A percentile compares a stretch with the other conserved stretches of the same genome.
Conservation (phyloP, 805 yeast species). For the Teunomyces tritomae region DNA sequence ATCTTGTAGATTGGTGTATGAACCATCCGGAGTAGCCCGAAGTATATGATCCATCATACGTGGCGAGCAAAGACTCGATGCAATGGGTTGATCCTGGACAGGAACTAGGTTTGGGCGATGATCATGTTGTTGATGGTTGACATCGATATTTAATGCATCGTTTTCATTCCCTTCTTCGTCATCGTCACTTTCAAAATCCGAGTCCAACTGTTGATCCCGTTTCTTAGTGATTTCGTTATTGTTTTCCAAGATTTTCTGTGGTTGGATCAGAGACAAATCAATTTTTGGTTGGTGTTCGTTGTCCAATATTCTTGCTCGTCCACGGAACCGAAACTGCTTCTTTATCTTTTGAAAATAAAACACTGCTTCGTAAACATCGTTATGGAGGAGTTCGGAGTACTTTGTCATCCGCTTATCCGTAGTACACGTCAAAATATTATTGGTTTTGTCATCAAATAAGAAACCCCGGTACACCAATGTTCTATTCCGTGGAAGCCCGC, state of each 20-base stretch:
- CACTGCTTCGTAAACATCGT: conserved; percentile 69
- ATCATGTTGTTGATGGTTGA: not conserved
- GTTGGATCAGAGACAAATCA: conserved; percentile 30
- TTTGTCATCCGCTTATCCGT: conserved; percentile 73
- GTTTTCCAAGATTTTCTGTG: conserved; percentile 17
- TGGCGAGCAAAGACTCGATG: conserved; percentile 30
- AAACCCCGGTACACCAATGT: conserved; percentile 75
- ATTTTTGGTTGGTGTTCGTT: conserved; percentile 28
- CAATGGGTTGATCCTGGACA: conserved; percentile 19
- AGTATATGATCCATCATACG: conserved; percentile 17
- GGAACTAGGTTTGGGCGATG: not conserved
- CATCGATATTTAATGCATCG: not conserved
- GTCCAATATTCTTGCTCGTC: conserved; percentile 52
- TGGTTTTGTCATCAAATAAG: conserved; percentile 63
- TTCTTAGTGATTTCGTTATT: conserved; percentile 16
- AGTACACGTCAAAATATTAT: conserved; percentile 65
- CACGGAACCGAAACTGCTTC: conserved; percentile 73
- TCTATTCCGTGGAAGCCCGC: conserved; percentile 59
- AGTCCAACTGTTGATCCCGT: conserved; percentile 1
- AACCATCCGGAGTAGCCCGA: conserved; percentile 19
- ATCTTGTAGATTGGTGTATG: conserved; percentile 22
- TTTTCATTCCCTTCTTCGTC: conserved; percentile 3
- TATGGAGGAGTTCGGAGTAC: conserved; percentile 47
- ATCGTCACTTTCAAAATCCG: conserved; percentile 10
- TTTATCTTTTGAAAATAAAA: conserved; percentile 62